Evolutionary conservation across 768 basidiomycete genomes (phyloP).

Genomic region (Tulasnella sp.): DNA sequence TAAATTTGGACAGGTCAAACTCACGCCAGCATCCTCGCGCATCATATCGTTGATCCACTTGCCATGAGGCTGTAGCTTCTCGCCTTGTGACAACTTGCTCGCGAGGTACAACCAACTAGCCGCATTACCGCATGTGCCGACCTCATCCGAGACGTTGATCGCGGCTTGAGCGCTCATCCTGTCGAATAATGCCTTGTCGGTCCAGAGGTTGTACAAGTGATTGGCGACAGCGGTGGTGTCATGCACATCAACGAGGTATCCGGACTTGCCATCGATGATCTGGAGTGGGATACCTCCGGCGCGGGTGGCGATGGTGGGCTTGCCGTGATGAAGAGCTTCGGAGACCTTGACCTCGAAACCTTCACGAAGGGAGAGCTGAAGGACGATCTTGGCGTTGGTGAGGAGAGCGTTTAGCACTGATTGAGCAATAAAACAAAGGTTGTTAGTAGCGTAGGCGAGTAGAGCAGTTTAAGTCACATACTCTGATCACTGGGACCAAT

Average conservation of each 20-base stretch:
- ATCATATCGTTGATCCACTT: constrained; percentile 79
- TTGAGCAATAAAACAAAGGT: constrained; percentile 3
- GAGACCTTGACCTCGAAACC: constrained; percentile 98
- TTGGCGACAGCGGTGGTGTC: constrained; percentile 67
- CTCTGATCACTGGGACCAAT: constrained; percentile 77
- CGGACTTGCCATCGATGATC: constrained; percentile 77
- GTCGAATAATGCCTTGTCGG: constrained; percentile 51
- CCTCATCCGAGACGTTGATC: constrained; percentile 64
- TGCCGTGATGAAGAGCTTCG: constrained; percentile 84
- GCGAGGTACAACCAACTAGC: constrained; percentile 58
- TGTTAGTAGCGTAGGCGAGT: constrained; percentile 10
- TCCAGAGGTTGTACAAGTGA: constrained; percentile 67
- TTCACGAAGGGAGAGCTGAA: constrained; percentile 87
- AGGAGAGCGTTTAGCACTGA: constrained; percentile 78
- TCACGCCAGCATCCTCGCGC: constrained; percentile 52
- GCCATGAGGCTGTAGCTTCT: constrained; percentile 69
- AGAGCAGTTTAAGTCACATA: constrained; percentile 30
- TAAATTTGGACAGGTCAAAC: neutral
- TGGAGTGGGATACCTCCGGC: constrained; percentile 92
- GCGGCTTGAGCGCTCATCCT: constrained; percentile 48
- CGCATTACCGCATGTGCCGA: constrained; percentile 73
- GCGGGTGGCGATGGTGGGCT: constrained; percentile 70
- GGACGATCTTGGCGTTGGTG: constrained; percentile 79
- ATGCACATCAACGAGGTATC: constrained; percentile 68
- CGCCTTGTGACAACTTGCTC: constrained; percentile 65